These are phyloP conservation scores for Rhytidiadelphus loreus DNA, from an alignment of 225 moss, liverwort and hornwort species.

Conservation along the genomic window DNA sequence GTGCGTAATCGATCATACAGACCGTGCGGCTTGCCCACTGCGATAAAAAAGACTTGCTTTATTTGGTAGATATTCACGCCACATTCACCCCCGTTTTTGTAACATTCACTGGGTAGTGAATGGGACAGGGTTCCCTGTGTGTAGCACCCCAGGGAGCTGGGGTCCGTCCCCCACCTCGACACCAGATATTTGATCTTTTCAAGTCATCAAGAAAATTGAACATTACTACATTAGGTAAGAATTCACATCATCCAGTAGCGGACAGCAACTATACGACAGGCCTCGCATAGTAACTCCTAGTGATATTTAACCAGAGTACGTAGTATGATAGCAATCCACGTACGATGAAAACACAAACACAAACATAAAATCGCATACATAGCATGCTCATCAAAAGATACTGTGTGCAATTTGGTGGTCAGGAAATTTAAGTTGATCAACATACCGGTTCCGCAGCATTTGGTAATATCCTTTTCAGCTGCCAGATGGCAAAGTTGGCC, in stretches of 20 bases:
- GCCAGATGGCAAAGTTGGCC: constrained; percentile 78
- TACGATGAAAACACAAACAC: neutral
- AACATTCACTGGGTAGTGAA: too few relatives aligned
- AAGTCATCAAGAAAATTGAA: neutral
- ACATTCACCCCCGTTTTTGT: too few relatives aligned
- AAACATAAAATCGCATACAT: neutral
- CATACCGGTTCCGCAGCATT: constrained; percentile 84
- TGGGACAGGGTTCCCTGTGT: too few relatives aligned
- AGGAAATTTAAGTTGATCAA: neutral
- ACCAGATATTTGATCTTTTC: constrained; percentile 75
- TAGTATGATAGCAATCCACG: neutral
- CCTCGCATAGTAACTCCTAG: neutral
- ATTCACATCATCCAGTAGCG: neutral
- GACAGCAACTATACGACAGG: neutral
- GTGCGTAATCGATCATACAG: constrained; percentile 73
- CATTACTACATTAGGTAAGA: neutral
- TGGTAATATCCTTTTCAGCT: constrained; percentile 89
- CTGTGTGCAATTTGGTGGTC: neutral
- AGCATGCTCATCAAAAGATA: neutral
- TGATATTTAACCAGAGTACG: neutral
- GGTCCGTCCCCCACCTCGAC: constrained; percentile 91
- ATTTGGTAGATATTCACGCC: too few relatives aligned
- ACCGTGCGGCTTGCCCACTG: constrained; percentile 87
- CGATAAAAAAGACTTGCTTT: too few relatives aligned
- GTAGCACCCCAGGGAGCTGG: constrained; percentile 83